Evolutionary conservation across 2,329 filamentous ascomycete genomes (phyloP).

Genomic region (Apiospora kogelbergensis): DNA sequence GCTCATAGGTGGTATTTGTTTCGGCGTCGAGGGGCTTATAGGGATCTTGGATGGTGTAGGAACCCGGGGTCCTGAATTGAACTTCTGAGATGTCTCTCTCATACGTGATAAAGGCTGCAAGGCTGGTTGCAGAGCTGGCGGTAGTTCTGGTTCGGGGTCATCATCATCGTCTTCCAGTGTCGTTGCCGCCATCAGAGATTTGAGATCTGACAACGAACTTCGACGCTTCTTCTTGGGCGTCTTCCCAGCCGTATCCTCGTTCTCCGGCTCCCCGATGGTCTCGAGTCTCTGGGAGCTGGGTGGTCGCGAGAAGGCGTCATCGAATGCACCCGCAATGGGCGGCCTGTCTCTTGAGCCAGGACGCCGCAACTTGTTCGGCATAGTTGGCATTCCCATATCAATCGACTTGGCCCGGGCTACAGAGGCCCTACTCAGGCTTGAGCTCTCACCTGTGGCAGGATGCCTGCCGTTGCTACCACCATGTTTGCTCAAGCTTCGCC

Average conservation of each 20-base stretch:
- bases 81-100: constrained; percentile 55
- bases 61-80: constrained; percentile 49
- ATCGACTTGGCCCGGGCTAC: constrained; percentile 69
- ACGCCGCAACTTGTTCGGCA: constrained; percentile 49
- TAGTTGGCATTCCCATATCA: constrained; percentile 59
- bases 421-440: constrained; percentile 66
- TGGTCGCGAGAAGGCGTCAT: constrained; percentile 53
- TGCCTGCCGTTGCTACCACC: constrained; percentile 44
- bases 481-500: constrained; percentile 87
- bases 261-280: constrained; percentile 59
- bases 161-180: constrained; percentile 45
- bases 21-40: constrained; percentile 35
- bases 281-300: constrained; percentile 58
- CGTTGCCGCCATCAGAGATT: constrained; percentile 63
- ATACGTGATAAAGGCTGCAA: constrained; percentile 52
- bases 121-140: constrained; percentile 30
- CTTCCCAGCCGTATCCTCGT: constrained; percentile 39
- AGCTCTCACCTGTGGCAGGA: constrained; percentile 57
- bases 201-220: constrained; percentile 88
- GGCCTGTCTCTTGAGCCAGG: constrained; percentile 61
- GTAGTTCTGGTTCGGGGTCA: constrained; percentile 22
- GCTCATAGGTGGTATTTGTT: constrained; percentile 55
- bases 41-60: constrained; percentile 11
- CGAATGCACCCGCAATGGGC: constrained; percentile 61
- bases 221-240: constrained; percentile 75